Conservation (phyloP, 176 grass and related monocot species). For the Olyra latifolia region DNA sequence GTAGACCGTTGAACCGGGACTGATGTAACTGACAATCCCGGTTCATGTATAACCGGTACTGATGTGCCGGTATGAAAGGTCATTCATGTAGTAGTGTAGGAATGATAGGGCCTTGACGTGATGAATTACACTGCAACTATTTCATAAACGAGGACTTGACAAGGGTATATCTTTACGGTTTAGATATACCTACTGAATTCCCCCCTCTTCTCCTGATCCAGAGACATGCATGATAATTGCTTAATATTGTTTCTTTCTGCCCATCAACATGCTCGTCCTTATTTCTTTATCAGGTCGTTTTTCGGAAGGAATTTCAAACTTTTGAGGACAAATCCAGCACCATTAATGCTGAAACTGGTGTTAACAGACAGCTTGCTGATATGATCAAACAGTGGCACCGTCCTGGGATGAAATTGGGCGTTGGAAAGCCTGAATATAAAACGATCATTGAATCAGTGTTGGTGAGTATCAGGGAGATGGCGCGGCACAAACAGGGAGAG, state of each 20-base stretch:
- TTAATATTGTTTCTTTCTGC: not conserved
- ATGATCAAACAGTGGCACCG: not conserved
- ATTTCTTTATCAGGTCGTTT: not conserved
- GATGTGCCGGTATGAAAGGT: no score
- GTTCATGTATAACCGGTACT: no score
- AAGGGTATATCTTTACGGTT: not conserved
- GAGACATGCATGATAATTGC: not conserved
- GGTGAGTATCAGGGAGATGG: not conserved
- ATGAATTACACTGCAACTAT: no score
- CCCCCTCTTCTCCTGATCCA: not conserved
- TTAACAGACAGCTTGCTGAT: not conserved
- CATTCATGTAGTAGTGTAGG: no score
- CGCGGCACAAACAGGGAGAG: no score
- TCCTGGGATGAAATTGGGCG: not conserved
- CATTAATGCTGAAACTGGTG: slow-evolving; percentile 3
- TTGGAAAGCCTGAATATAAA: slow-evolving; percentile 24
- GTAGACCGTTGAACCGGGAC: no score
- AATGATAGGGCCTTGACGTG: no score
- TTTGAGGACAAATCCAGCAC: slow-evolving; percentile 1
- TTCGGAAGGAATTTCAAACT: not conserved
- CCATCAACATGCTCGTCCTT: not conserved
- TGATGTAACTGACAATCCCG: no score
- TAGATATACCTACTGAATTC: not conserved
- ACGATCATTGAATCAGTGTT: not conserved
- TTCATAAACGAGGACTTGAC: no score